Evolutionary conservation across 1,139 yeast genomes (phyloP), one percentile per base, ranked within the genome.

Genomic region (Saccharomyces uvarum): DNA sequence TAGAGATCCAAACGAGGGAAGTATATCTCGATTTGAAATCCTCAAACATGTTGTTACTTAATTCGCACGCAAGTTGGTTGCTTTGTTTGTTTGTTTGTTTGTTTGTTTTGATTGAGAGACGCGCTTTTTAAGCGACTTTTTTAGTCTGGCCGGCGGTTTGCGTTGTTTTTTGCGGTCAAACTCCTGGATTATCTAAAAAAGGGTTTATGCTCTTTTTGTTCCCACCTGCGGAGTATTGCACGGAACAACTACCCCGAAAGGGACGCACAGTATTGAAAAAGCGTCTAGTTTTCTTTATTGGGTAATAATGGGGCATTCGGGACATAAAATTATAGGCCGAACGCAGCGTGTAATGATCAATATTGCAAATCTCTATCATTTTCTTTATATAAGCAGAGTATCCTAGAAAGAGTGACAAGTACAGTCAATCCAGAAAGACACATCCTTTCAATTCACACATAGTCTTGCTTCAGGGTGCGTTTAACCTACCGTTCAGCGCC

Each of bases 261-360:
- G 33, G 33, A 31, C 33, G 6, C n/a, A 31, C 4, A 0, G 6
- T 31, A 31, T 31, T 7, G 33, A 31, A 31, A 3, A 31, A 31
- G 6, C 33, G 33, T 2, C 2, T 31, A 31, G 33, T 31, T 31
- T 31, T 91, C 83, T 64, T 38, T 11, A 38, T 38, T 38, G 44
- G 44, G 44, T 38, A 38, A 38, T 16, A 38, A 38, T 24, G 26
- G n/a, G 26, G 26, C 24, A 38, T 38, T 38, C 44, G 44, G 44
- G n/a, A 11, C 44, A 16, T 19, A 38, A n/a, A 38, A 38, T 11
- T 13, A 38, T 38, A 19, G n/a, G 24, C 44, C 4, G 9, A 19
- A 16, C 9, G 44, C 44, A 19, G 44, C 44, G 44, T 38, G 44
- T 38, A 38, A 38, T 38, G 19, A 19, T 38, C 21, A 38, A 38